A percentile compares a stretch with the other conserved stretches of the same genome.
phyloP scores from a whole-genome alignment of 73 alveolate genomes.

The Blepharisma japonicum region DNA sequence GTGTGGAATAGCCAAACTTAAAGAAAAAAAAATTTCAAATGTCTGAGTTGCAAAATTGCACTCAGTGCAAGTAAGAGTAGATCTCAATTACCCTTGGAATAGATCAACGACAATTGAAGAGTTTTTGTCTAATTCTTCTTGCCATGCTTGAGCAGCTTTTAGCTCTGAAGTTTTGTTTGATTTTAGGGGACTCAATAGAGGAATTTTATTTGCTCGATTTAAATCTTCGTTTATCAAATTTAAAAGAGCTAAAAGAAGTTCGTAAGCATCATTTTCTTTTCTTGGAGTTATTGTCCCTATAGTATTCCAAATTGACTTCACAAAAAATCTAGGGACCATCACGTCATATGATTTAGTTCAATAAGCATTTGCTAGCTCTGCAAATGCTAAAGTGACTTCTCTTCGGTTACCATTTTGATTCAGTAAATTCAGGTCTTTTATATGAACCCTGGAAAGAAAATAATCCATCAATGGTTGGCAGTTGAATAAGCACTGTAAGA shows the following conservation, averaged over 20 bases:
- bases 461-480: slow-evolving; percentile 63
- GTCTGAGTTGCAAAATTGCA: slow-evolving; percentile 70
- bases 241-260: slow-evolving; percentile 53
- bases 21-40: slow-evolving; percentile 84
- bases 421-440: slow-evolving; percentile 38
- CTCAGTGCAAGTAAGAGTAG: slow-evolving; percentile 71
- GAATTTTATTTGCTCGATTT: slow-evolving; percentile 43
- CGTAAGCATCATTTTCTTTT: slow-evolving; percentile 64
- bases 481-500: slow-evolving; percentile 72
- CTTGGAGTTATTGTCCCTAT: no score
- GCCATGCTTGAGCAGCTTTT: slow-evolving; percentile 87
- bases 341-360: slow-evolving; percentile 53
- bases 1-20: slow-evolving; percentile 80
- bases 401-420: slow-evolving; percentile 51
- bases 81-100: slow-evolving; percentile 91
- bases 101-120: slow-evolving; percentile 87
- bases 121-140: slow-evolving; percentile 70
- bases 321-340: slow-evolving; percentile 41
- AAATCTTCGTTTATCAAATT: slow-evolving; percentile 76
- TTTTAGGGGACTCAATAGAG: no score
- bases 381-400: slow-evolving; percentile 48
- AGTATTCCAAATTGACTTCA: slow-evolving; percentile 29
- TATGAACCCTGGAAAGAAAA: slow-evolving; percentile 52
- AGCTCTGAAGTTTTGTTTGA: slow-evolving; percentile 35
- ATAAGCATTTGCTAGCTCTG: slow-evolving; percentile 45